Percentiles rank a stretch among this genome's conserved stretches.
Evolutionary conservation across 2,329 filamentous ascomycete genomes (phyloP).

Genomic region (Talaromyces sp.): DNA sequence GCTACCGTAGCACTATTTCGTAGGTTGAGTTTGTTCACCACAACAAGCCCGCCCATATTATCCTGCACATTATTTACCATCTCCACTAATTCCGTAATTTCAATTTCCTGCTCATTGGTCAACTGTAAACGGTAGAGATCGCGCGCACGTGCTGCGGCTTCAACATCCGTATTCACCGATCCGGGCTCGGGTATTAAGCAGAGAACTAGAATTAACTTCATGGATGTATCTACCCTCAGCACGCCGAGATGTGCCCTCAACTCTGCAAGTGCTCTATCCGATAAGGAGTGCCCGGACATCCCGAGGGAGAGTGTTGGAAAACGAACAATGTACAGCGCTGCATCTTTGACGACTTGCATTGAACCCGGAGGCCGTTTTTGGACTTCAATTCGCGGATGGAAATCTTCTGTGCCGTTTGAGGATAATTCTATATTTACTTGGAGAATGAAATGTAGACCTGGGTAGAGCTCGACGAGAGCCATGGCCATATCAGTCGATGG

Average conservation of each 20-base stretch:
- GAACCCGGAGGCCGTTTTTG: neutral
- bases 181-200: neutral
- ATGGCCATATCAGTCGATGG: neutral
- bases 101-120: slow-evolving; percentile 6
- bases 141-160: slow-evolving; percentile 3
- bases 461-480: neutral
- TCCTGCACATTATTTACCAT: neutral
- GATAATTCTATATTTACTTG: neutral
- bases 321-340: neutral
- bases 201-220: neutral
- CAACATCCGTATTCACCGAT: neutral
- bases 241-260: neutral
- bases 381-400: neutral
- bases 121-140: neutral
- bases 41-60: neutral
- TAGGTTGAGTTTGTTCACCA: neutral
- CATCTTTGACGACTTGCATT: neutral
- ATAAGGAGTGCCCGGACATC: neutral
- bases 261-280: neutral
- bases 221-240: neutral
- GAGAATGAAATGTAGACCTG: neutral
- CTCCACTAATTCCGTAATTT: neutral
- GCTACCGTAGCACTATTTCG: neutral
- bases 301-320: neutral
- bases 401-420: neutral